phyloP scores from a whole-genome alignment of 2,329 filamentous ascomycete genomes.

The Venturiaceae sp. region DNA sequence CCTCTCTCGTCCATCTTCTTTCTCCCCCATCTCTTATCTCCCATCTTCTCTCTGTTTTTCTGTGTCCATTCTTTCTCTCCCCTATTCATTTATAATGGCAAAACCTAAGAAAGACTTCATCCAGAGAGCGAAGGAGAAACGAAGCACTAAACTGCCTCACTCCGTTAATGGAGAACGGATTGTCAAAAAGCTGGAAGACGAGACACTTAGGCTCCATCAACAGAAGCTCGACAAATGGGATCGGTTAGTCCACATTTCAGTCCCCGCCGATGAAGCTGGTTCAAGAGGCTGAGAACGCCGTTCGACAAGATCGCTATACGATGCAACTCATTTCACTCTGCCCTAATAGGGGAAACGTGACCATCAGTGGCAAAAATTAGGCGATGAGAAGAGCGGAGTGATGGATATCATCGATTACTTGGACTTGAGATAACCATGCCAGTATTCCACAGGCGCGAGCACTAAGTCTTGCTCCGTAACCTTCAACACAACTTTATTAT shows the following conservation, averaged over 20 bases:
- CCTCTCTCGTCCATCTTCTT: conserved; percentile 10
- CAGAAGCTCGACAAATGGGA: conserved; percentile 9
- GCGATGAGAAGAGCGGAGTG: too few relatives aligned
- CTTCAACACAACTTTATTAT: conserved; percentile 16
- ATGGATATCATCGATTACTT: too few relatives aligned
- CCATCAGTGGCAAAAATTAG: too few relatives aligned
- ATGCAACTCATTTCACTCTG: too few relatives aligned
- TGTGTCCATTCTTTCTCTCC: conserved; percentile 4
- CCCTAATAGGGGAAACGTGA: too few relatives aligned
- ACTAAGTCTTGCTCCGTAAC: conserved; percentile 19
- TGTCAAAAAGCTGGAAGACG: conserved; percentile 9
- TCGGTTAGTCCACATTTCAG: too few relatives aligned
- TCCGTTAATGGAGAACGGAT: conserved; percentile 9
- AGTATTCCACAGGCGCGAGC: conserved; percentile 13
- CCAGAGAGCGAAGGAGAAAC: conserved; percentile 10
- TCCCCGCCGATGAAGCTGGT: too few relatives aligned
- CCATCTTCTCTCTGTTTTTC: conserved; percentile 9
- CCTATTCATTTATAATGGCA: conserved; percentile 9
- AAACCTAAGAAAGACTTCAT: conserved; percentile 11
- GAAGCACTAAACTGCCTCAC: conserved; percentile 7
- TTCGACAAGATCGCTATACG: too few relatives aligned
- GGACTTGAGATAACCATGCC: background rate
- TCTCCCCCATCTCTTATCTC: background rate
- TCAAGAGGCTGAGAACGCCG: too few relatives aligned
- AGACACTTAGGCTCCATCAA: conserved; percentile 9